Evolutionary conservation across 2,329 filamentous ascomycete species (phyloP).

Genomic region (Decorospora gaudefroyi): DNA sequence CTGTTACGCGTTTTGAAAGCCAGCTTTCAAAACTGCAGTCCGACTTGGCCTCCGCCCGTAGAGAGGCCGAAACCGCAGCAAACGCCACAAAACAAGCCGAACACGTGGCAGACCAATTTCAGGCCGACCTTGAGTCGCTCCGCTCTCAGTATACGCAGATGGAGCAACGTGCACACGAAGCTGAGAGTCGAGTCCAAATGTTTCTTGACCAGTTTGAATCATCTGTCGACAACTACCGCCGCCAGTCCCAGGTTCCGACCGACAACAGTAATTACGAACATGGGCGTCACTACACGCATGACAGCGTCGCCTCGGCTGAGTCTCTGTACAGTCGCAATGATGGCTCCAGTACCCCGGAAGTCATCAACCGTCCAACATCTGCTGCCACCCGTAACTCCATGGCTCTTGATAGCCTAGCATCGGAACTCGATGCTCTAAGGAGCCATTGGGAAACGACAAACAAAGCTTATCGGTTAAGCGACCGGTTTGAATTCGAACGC

Average conservation of each 20-base stretch:
- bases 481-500: conserved; percentile 82
- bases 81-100: conserved; percentile 58
- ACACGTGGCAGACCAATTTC: conserved; percentile 58
- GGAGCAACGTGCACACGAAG: conserved; percentile 83
- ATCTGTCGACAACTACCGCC: conserved; percentile 92
- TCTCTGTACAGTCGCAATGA: conserved; percentile 55
- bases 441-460: conserved; percentile 95
- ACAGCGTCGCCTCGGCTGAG: conserved; percentile 65
- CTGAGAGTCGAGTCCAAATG: conserved; percentile 89
- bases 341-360: conserved; percentile 42
- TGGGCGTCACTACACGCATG: conserved; percentile 52
- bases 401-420: conserved; percentile 87
- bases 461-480: conserved; percentile 90
- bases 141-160: conserved; percentile 80
- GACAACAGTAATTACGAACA: conserved; percentile 43
- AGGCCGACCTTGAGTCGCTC: conserved; percentile 75
- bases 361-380: conserved; percentile 32
- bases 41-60: conserved; percentile 68
- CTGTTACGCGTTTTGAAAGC: conserved; percentile 69
- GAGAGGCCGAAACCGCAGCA: conserved; percentile 70
- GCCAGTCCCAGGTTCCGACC: conserved; percentile 61
- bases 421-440: conserved; percentile 86
- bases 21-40: conserved; percentile 70
- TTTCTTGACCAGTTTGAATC: conserved; percentile 92
- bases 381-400: conserved; percentile 60